These are phyloP conservation scores for Leucocoprinus leucothites DNA, from an alignment of 768 basidiomycete species.

Conservation along the genomic window DNA sequence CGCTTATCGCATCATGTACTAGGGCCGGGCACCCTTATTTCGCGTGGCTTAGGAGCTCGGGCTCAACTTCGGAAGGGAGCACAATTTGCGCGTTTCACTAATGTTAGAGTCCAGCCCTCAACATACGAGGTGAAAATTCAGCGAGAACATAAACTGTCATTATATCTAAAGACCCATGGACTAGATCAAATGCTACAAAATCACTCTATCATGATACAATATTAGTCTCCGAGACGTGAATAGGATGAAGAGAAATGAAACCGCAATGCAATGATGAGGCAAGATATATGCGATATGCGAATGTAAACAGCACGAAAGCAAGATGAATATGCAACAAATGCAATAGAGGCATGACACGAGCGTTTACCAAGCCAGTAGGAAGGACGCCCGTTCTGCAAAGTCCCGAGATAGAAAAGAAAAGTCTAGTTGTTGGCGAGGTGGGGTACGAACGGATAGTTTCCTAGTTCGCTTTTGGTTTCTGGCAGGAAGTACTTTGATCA, in stretches of 20 bases:
- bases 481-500: neutral
- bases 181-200: slow-evolving; percentile 1
- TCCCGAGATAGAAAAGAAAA: slow-evolving; percentile 5
- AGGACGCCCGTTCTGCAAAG: slow-evolving; percentile 5
- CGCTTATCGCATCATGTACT: neutral
- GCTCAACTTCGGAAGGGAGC: neutral
- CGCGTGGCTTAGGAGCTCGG: slow-evolving; percentile 5
- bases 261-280: slow-evolving; percentile 2
- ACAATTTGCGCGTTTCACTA: no score
- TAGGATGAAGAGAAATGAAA: neutral
- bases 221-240: slow-evolving; percentile 1
- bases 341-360: neutral
- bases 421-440: neutral
- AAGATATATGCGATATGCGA: neutral
- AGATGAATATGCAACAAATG: neutral
- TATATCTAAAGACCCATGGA: neutral
- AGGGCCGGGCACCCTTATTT: slow-evolving; percentile 9
- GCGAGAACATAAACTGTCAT: neutral
- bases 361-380: neutral
- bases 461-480: slow-evolving; percentile 13
- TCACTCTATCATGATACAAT: slow-evolving; percentile 5
- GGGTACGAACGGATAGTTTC: neutral
- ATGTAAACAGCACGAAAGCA: slow-evolving; percentile 4
- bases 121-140: neutral
- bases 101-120: neutral